phyloP scores from a whole-genome alignment of 2,329 filamentous ascomycete genomes.

The Fusarium redolens region DNA sequence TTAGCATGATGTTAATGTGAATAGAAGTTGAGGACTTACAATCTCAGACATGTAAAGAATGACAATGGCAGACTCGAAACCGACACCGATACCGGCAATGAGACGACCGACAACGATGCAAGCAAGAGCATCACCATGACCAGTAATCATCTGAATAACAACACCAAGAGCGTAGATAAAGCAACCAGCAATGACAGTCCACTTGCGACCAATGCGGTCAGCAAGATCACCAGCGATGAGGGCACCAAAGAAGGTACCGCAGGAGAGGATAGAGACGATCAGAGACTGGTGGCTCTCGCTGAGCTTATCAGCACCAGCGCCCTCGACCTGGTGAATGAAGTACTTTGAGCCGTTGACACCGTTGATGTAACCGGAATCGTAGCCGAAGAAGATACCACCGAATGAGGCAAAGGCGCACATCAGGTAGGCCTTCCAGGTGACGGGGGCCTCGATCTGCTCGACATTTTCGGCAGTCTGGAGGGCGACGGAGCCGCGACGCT shows the following conservation, averaged over 20 bases:
- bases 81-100: conserved; percentile 37
- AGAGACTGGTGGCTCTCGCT: conserved; percentile 61
- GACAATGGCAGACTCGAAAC: conserved; percentile 41
- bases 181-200: conserved; percentile 78
- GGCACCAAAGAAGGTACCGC: conserved; percentile 82
- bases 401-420: conserved; percentile 78
- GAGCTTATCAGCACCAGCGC: conserved; percentile 50
- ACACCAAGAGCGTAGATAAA: conserved; percentile 76
- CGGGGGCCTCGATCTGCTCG: conserved; percentile 72
- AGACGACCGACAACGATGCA: conserved; percentile 40
- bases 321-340: conserved; percentile 66
- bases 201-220: conserved; percentile 79
- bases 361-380: conserved; percentile 82
- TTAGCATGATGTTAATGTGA: conserved; percentile 1
- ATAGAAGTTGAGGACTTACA: conserved; percentile 48
- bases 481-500: conserved; percentile 44
- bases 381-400: conserved; percentile 82
- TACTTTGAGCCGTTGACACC: conserved; percentile 65
- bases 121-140: conserved; percentile 32
- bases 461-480: conserved; percentile 63
- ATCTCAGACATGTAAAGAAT: conserved; percentile 44
- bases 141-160: conserved; percentile 50
- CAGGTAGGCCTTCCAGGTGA: conserved; percentile 75
- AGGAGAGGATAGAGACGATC: conserved; percentile 81
- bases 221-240: conserved; percentile 81